These are phyloP conservation scores for Eragrostis tef DNA, from an alignment of 202 grass and related monocot species.

Conservation along the genomic window DNA sequence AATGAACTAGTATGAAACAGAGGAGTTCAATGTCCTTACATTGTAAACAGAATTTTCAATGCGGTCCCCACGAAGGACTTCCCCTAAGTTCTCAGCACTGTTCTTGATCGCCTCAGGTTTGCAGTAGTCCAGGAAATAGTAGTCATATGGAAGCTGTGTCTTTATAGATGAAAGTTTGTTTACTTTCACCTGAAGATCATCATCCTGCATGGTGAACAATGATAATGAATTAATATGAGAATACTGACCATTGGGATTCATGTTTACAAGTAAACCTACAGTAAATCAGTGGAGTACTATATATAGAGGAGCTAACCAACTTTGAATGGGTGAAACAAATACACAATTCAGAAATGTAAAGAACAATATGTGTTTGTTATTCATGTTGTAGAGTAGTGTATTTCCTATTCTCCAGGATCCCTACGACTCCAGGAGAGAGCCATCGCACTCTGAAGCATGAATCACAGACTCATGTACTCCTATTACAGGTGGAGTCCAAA, in stretches of 20 bases:
- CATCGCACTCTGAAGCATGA: background rate
- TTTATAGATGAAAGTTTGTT: slow-evolving; percentile 94
- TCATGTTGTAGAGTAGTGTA: background rate
- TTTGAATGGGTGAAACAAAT: slow-evolving; percentile 4
- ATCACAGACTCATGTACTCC: background rate
- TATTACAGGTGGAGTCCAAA: background rate
- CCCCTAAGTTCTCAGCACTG: slow-evolving; percentile 87
- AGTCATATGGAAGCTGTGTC: slow-evolving; percentile 94
- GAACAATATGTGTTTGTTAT: background rate
- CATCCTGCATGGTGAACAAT: slow-evolving; percentile 56
- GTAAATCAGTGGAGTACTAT: background rate
- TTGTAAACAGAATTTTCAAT: slow-evolving; percentile 92
- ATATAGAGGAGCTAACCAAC: slow-evolving; percentile 5
- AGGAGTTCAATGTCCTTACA: slow-evolving; percentile 49
- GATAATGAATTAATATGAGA: slow-evolving; percentile 9
- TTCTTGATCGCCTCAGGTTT: slow-evolving; percentile 77
- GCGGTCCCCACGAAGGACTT: slow-evolving; percentile 93
- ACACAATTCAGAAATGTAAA: slow-evolving; percentile 26
- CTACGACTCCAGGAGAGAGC: background rate
- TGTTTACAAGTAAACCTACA: background rate
- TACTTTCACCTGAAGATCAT: slow-evolving; percentile 89
- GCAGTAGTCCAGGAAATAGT: slow-evolving; percentile 93
- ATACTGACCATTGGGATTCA: slow-evolving; percentile 12
- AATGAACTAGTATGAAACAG: slow-evolving; percentile 13
- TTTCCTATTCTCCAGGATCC: background rate